These are phyloP conservation scores for Trichoderma asperellum DNA, from an alignment of 2,329 filamentous ascomycete genomes.

Conservation along the genomic window DNA sequence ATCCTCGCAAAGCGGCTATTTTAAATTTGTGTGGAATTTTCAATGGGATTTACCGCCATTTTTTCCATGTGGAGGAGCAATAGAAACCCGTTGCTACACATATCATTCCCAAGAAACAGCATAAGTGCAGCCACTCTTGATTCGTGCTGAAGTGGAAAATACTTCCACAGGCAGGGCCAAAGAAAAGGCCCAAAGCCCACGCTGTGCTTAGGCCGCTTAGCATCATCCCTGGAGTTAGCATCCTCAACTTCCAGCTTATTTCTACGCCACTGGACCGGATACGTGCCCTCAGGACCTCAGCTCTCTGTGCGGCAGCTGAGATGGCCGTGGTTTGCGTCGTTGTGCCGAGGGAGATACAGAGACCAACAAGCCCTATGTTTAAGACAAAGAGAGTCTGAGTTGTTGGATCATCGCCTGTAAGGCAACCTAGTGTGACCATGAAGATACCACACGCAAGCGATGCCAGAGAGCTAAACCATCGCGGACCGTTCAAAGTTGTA, in stretches of 20 bases:
- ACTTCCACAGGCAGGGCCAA: slow-evolving; percentile 25
- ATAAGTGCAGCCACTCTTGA: slow-evolving; percentile 18
- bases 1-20: neutral
- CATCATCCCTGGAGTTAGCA: slow-evolving; percentile 27
- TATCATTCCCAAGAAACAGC: slow-evolving; percentile 4
- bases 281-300: neutral
- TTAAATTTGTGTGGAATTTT: too few relatives aligned
- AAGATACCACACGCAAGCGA: slow-evolving; percentile 25
- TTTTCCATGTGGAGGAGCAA: slow-evolving; percentile 23
- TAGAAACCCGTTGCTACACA: slow-evolving; percentile 11
- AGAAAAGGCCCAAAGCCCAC: slow-evolving; percentile 25
- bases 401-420: slow-evolving; percentile 5
- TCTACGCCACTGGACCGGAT: slow-evolving; percentile 3
- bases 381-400: slow-evolving; percentile 25
- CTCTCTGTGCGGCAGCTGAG: slow-evolving; percentile 21
- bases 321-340: slow-evolving; percentile 25
- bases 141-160: slow-evolving; percentile 25
- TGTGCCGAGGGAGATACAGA: slow-evolving; percentile 21
- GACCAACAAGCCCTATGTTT: slow-evolving; percentile 16
- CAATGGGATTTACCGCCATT: neutral
- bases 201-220: slow-evolving; percentile 23
- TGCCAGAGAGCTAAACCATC: slow-evolving; percentile 25
- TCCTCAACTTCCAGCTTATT: slow-evolving; percentile 18
- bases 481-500: slow-evolving; percentile 21
- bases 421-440: slow-evolving; percentile 16